Base-by-base conservation (phyloP, 352 stramenopile genomes). In the Phytophthora cryptogea region DNA sequence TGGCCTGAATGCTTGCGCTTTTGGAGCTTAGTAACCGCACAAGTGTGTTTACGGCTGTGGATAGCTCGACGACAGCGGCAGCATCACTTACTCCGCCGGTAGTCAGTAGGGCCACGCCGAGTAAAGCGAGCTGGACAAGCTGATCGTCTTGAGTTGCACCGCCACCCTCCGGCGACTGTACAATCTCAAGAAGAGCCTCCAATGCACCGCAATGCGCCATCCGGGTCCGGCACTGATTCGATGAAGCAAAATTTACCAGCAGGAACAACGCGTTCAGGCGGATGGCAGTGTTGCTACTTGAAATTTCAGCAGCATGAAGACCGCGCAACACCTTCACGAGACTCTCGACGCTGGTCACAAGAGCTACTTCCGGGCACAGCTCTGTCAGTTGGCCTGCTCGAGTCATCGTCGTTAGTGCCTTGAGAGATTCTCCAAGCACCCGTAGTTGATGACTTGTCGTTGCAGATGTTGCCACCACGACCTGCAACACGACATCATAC, bases 171-270 rank as follows among this genome's bases (percentile, higher is more conserved):
- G 63, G 51, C 14, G 17, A 54, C 30, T 57, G 51, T 5, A 72
- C 44, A 16, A 68, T 59, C 11, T 40, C 66, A 8, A 83, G 59
- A 13, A 89, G 65, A 7, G 53, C 66, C 5, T 71, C 47, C 33
- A 93, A 47, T 16, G 67, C 80, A 7, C 80, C 74, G 28, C 76
- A 66, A 5, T 59, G 42, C 11, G 83, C 42, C 64, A 93, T 86
- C 0, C 59, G 57, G 5, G 23, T 54, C 1, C 79, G 68, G 17
- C 87, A 53, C 10, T 88, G 72, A 20, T 42, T 35, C 0, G 67
- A 72, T 0, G 81, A 80, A 4, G 81, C 78, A 42, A 86, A 93
- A 23, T 85, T 90, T 3, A 93, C 81, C 8, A 91, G 61, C 54
- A 93, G 56, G 46, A 87, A 88, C 13, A 91, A 59, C 8, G 72